Conservation (phyloP, 2,329 filamentous ascomycete genomes). For the Periglandula ipomoeae region DNA sequence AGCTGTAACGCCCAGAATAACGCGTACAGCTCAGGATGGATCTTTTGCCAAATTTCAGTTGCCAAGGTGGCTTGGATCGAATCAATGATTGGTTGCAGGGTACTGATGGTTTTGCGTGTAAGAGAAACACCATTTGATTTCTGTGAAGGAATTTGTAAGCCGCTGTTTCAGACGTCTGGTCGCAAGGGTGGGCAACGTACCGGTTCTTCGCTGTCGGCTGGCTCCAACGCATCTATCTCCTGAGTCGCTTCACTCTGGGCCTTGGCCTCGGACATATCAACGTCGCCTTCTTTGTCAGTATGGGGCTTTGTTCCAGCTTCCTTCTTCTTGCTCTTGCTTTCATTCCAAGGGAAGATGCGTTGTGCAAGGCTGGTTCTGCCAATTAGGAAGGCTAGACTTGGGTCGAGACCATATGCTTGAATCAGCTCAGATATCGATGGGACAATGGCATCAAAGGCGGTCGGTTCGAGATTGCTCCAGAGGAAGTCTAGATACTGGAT, state of each 20-base stretch:
- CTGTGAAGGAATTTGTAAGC: conserved; percentile 20
- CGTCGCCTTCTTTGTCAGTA: conserved; percentile 48
- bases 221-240: conserved; percentile 18
- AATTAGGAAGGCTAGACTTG: conserved; percentile 77
- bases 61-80: conserved; percentile 55
- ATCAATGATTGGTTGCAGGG: conserved; percentile 63
- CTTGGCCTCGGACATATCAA: conserved; percentile 36
- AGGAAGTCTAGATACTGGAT: conserved; percentile 85
- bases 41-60: conserved; percentile 53
- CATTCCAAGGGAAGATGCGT: conserved; percentile 42
- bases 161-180: conserved; percentile 8
- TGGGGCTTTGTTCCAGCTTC: conserved; percentile 17
- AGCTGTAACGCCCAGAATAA: conserved; percentile 89
- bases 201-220: conserved; percentile 22
- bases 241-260: conserved; percentile 16
- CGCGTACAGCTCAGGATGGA: conserved; percentile 75
- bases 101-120: conserved; percentile 19
- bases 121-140: conserved; percentile 26
- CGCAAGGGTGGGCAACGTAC: conserved; percentile 13
- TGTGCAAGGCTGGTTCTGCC: conserved; percentile 65
- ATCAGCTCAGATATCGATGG: conserved; percentile 69
- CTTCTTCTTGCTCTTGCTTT: conserved; percentile 19
- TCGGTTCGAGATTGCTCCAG: conserved; percentile 64
- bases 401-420: conserved; percentile 68
- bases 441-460: conserved; percentile 70